Evolutionary conservation across 768 basidiomycete genomes (phyloP), one percentile per base, ranked within the genome.

Genomic region (Boletellus sp.): DNA sequence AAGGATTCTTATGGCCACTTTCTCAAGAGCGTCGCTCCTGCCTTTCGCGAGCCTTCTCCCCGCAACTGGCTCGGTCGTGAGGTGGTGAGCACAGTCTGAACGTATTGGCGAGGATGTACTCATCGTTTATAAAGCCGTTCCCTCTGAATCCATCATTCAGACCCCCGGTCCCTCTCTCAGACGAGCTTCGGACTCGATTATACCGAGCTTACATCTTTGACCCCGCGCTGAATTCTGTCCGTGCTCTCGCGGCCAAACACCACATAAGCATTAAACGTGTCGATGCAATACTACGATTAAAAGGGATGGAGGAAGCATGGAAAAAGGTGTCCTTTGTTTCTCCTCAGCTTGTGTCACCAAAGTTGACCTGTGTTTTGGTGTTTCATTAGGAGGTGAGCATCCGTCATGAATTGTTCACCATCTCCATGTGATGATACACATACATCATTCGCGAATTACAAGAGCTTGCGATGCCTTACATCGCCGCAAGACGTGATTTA

Each of bases 111-210:
- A 22, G 23, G 2, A 6, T 38, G 5, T 20, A 35, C 45, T 55
- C 13, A 57, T 42, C 11, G 15, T 4, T 33, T 11, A 1, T 47
- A 16, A 50, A 94, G 90, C 91, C 90, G 0, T 94, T 94, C 64
- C 89, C 90, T 12, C 73, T 89, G 69, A 94, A 95, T 61, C 81
- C 81, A 6, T 81, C 86, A 1, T 95, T 94, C 70, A 80, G 78
- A 57, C 92, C 93, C 6, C 87, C 87, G 11, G 67, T 80, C 6
- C 91, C 92, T 6, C 70, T 90, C 41, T 86, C 90, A 2, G 80
- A 92, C 55, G 62, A 57, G 7, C 64, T 79, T 35, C 78, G 83
- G 37, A 71, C 75, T 1, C 64, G 64, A 17, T 78, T 94, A 34
- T 94, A 84, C 66, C 53, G 69, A 6, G 70, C 76, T 20, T 88